These are phyloP conservation scores for Neurospora sp. DNA, from an alignment of 495 filamentous ascomycete species.

Conservation along the genomic window DNA sequence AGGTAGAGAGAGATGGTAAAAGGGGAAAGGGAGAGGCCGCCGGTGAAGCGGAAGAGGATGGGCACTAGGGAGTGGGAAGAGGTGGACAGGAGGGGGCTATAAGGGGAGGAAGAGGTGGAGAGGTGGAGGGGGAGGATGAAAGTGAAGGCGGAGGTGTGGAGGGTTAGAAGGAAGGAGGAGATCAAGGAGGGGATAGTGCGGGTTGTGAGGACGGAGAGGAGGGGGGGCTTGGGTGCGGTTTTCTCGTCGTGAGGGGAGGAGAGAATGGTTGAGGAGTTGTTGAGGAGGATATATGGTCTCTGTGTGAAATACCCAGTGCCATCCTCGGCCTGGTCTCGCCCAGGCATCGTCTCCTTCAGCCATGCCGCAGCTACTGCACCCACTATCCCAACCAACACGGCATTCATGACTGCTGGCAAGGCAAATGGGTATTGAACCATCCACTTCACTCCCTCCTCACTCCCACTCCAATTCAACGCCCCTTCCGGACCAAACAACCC, in stretches of 20 bases:
- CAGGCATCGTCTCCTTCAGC: conserved; percentile 3
- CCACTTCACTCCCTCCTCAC: conserved; percentile 24
- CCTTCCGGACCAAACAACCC: conserved; percentile 50
- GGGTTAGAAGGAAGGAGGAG: conserved; percentile 55
- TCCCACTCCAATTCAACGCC: conserved; percentile 19
- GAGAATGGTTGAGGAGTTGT: not conserved
- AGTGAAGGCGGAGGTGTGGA: conserved; percentile 69
- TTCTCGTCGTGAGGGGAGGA: not conserved
- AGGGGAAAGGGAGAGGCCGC: conserved; percentile 62
- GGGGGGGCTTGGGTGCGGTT: not conserved
- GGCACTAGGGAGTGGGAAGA: conserved; percentile 45
- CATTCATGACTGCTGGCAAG: conserved; percentile 3
- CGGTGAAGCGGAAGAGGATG: conserved; percentile 56
- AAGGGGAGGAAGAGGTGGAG: conserved; percentile 53
- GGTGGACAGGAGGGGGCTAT: conserved; percentile 60
- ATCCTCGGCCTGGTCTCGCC: conserved; percentile 1
- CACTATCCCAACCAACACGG: not conserved
- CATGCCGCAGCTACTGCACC: not conserved
- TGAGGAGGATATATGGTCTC: not conserved
- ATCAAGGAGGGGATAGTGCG: conserved; percentile 54
- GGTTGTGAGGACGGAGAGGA: conserved; percentile 47
- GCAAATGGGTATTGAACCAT: not conserved
- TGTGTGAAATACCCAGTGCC: not conserved
- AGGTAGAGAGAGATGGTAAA: conserved; percentile 59
- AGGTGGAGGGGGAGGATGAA: conserved; percentile 65